Conservation (phyloP, 768 basidiomycete species). For the Lyophyllum atratum region DNA sequence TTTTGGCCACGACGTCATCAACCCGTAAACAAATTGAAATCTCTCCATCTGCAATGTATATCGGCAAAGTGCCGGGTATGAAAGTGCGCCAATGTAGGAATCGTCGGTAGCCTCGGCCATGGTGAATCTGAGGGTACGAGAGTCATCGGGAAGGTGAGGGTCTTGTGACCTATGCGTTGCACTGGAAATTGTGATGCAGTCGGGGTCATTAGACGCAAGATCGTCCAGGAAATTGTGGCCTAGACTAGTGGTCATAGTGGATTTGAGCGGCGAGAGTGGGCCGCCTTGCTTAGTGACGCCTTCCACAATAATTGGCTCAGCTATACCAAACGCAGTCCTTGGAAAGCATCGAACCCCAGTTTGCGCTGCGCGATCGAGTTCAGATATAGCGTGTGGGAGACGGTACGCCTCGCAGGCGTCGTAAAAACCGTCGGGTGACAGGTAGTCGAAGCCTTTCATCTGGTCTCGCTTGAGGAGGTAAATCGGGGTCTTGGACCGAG, state of each 20-base stretch:
- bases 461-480: conserved; percentile 3
- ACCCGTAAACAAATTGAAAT: conserved; percentile 17
- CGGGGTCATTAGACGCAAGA: conserved; percentile 2
- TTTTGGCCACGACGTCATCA: conserved; percentile 21
- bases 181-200: not conserved
- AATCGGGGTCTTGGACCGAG: not conserved
- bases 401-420: conserved; percentile 5
- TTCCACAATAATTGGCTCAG: conserved; percentile 15
- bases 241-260: conserved; percentile 21
- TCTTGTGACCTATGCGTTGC: not conserved
- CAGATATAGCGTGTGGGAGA: not conserved
- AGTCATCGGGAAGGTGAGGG: conserved; percentile 17
- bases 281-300: conserved; percentile 27
- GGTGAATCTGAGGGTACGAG: conserved; percentile 4
- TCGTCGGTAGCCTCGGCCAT: conserved; percentile 30
- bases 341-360: not conserved
- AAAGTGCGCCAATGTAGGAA: conserved; percentile 16
- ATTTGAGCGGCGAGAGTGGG: conserved; percentile 25
- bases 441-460: conserved; percentile 8
- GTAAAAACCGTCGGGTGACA: conserved; percentile 2
- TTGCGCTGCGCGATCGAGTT: conserved; percentile 5
- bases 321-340: conserved; percentile 19
- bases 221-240: conserved; percentile 18
- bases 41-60: conserved; percentile 16
- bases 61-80: not conserved